phyloP scores from a whole-genome alignment of 2,329 filamentous ascomycete species.

The Rutstroemia sp. region DNA sequence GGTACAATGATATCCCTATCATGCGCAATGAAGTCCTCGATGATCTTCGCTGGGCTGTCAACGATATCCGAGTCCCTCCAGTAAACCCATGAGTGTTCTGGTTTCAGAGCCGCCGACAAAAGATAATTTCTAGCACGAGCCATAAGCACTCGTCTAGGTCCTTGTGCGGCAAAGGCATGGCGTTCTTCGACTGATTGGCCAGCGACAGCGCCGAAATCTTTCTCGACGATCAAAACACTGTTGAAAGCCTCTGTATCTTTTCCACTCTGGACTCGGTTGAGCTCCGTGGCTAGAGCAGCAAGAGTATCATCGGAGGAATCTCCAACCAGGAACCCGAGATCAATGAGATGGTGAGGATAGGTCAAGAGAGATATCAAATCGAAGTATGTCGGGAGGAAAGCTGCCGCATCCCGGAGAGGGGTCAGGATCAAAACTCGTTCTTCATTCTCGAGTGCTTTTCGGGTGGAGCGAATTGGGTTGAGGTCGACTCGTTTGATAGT shows the following conservation, averaged over 20 bases:
- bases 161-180: conserved; percentile 82
- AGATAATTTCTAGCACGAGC: conserved; percentile 89
- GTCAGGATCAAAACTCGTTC: conserved; percentile 90
- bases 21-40: conserved; percentile 93
- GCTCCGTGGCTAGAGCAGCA: conserved; percentile 74
- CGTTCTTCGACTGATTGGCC: conserved; percentile 75
- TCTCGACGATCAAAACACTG: conserved; percentile 78
- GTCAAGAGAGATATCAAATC: conserved; percentile 83
- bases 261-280: conserved; percentile 80
- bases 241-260: conserved; percentile 68
- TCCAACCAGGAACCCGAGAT: conserved; percentile 88
- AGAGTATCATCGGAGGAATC: conserved; percentile 89
- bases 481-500: conserved; percentile 77
- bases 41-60: conserved; percentile 77
- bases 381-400: conserved; percentile 82
- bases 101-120: conserved; percentile 73
- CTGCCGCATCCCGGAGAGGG: conserved; percentile 81
- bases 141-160: conserved; percentile 82
- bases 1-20: conserved; percentile 90
- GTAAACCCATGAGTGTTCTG: conserved; percentile 97
- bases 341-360: conserved; percentile 92
- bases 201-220: conserved; percentile 63
- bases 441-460: conserved; percentile 68
- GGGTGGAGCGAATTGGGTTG: conserved; percentile 75
- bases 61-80: conserved; percentile 97